Evolutionary conservation across 176 grass and related monocot species (phyloP), one percentile per base, ranked within the genome.

Genomic region (Pontederia crassipes): DNA sequence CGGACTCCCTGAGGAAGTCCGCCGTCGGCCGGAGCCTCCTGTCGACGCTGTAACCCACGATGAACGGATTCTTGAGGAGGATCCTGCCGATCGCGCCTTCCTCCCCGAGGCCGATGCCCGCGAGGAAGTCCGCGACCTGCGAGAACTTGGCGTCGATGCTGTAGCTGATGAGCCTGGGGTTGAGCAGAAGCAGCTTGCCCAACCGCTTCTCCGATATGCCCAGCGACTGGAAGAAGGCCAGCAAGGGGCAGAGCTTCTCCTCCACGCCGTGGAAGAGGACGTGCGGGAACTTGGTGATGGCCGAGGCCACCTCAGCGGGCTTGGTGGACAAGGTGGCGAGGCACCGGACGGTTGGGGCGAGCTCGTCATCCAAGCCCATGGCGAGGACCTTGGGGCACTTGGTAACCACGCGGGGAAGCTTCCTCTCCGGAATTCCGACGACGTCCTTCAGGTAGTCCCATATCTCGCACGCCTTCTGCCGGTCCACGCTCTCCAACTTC

Each of bases 361-460:
- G 81, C 74, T 82, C 92, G 14, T 74, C 79, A 48, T 77, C 74
- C 17, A 93, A 76, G 45, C 82, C 68, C 56, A 98, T 12, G 54
- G 84, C 80, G 10, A 98, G 94, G 64, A 98, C 59, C 75, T 92
- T 98, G 74, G 93, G 93, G 61, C 88, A 93, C 77, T 89, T 98
- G 76, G 72, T 72, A 6, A 98, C 78, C 47, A 93, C 79, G 75
- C 79, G 47, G 15, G 79, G 87, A 45, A 98, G 82, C 77, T 86
- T 98, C 68, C 88, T 84, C 29, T 82, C 71, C 75, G 85, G 70
- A 61, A 98, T 89, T 66, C 80, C 83, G 54, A 82, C 84, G 9
- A 72, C 57, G 60, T 69, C 74, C 32, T 62, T 76, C 55, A 98
- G 72, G 72, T 89, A 98, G 47, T 93, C 70, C 94, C 94, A 98